Conservation (phyloP, 1,284 basidiomycete genomes). For the Phlebopus sp. region DNA sequence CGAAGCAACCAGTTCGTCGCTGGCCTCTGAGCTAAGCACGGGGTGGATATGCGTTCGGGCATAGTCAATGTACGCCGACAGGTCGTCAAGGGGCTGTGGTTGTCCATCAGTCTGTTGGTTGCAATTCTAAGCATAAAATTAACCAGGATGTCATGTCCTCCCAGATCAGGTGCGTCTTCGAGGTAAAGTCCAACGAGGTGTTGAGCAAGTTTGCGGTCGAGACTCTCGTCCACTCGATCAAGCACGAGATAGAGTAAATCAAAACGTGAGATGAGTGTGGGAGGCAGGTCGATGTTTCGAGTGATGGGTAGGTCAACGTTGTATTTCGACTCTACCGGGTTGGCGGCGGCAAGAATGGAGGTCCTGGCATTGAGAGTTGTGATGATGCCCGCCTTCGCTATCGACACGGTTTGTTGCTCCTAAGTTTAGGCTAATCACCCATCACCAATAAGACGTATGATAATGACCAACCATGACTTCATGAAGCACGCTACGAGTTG, state of each 20-base stretch:
- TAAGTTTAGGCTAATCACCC: constrained; percentile 31
- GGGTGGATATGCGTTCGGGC: constrained; percentile 89
- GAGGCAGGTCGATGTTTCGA: constrained; percentile 88
- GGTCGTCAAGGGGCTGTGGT: constrained; percentile 77
- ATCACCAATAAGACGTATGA: not conserved
- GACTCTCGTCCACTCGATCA: constrained; percentile 88
- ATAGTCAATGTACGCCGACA: constrained; percentile 94
- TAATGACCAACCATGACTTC: constrained; percentile 88
- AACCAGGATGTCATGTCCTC: constrained; percentile 78
- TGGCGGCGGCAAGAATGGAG: constrained; percentile 95
- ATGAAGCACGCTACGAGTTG: constrained; percentile 93
- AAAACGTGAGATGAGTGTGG: constrained; percentile 96
- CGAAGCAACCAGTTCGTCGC: constrained; percentile 78
- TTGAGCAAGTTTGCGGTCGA: constrained; percentile 89
- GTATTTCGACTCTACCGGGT: constrained; percentile 96
- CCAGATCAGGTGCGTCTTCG: constrained; percentile 74
- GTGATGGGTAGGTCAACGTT: constrained; percentile 88
- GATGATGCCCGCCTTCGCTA: constrained; percentile 99
- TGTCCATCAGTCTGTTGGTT: constrained; percentile 2
- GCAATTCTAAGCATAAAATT: constrained; percentile 28
- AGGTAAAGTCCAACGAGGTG: constrained; percentile 93
- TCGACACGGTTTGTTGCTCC: constrained; percentile 99
- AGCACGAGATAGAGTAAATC: constrained; percentile 97
- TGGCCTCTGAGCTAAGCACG: constrained; percentile 84
- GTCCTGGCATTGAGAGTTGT: constrained; percentile 97